phyloP scores from a whole-genome alignment of 2,329 filamentous ascomycete genomes.

The Aspergillus sp. region DNA sequence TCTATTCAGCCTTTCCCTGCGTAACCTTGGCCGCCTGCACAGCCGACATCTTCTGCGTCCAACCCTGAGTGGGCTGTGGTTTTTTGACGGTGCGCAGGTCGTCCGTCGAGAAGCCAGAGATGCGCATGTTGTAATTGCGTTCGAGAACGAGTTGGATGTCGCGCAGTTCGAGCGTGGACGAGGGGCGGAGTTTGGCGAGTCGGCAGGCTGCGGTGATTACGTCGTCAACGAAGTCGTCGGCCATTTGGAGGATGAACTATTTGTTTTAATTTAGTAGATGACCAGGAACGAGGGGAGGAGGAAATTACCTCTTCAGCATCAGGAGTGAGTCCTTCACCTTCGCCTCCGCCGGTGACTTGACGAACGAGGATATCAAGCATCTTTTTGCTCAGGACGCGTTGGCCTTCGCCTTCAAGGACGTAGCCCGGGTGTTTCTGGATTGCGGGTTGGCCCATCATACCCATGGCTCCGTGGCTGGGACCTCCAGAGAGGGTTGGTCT shows the following conservation, averaged over 20 bases:
- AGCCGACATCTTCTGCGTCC: slow-evolving; percentile 96
- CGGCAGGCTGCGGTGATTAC: slow-evolving; percentile 81
- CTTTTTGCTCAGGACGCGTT: slow-evolving; percentile 93
- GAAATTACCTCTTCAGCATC: slow-evolving; percentile 84
- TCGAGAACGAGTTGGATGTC: slow-evolving; percentile 78
- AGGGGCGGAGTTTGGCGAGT: slow-evolving; percentile 85
- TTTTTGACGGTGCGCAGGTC: slow-evolving; percentile 92
- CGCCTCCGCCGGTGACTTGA: slow-evolving; percentile 76
- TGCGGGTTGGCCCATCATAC: slow-evolving; percentile 80
- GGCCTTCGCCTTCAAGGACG: slow-evolving; percentile 82
- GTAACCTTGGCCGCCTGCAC: slow-evolving; percentile 82
- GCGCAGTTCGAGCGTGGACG: slow-evolving; percentile 80
- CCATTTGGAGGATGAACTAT: slow-evolving; percentile 76
- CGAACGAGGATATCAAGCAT: slow-evolving; percentile 92
- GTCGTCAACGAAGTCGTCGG: slow-evolving; percentile 90
- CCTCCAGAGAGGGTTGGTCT: slow-evolving; percentile 81
- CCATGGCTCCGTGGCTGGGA: slow-evolving; percentile 63
- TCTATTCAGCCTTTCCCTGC: slow-evolving; percentile 35
- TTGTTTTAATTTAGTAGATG: slow-evolving; percentile 1
- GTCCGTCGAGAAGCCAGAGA: slow-evolving; percentile 89
- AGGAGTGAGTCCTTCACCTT: slow-evolving; percentile 70
- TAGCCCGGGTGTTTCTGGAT: slow-evolving; percentile 73
- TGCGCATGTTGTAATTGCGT: slow-evolving; percentile 79
- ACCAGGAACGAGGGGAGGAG: slow-evolving; percentile 4
- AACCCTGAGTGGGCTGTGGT: slow-evolving; percentile 75